Percentiles rank a stretch among this genome's conserved stretches.
phyloP scores from a whole-genome alignment of 1,284 basidiomycete genomes.

The Calocybe gambosa region DNA sequence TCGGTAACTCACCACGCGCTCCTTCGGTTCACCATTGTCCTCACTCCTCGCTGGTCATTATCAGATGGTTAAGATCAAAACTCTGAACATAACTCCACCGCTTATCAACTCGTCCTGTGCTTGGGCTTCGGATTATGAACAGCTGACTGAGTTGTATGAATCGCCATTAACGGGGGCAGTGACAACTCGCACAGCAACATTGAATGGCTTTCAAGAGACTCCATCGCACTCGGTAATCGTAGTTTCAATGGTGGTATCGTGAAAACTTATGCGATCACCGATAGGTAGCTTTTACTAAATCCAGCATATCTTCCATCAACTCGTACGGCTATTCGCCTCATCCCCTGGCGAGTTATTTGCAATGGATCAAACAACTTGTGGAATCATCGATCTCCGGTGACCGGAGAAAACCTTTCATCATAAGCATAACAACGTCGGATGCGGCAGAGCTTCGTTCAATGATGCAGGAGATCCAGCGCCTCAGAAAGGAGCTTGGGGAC shows the following conservation, averaged over 20 bases:
- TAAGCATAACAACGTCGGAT: constrained; percentile 64
- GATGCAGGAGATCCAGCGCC: constrained; percentile 49
- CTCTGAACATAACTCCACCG: constrained; percentile 46
- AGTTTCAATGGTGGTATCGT: not conserved
- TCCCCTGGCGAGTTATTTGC: constrained; percentile 55
- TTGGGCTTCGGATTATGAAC: constrained; percentile 64
- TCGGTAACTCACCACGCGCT: constrained; percentile 4
- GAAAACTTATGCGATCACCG: constrained; percentile 7
- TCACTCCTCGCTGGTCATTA: constrained; percentile 7
- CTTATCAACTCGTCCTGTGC: constrained; percentile 72
- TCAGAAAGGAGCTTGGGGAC: constrained; percentile 42
- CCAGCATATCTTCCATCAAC: constrained; percentile 55
- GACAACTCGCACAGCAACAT: constrained; percentile 68
- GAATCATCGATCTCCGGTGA: constrained; percentile 16
- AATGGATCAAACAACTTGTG: constrained; percentile 49
- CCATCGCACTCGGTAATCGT: constrained; percentile 47
- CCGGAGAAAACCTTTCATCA: constrained; percentile 59
- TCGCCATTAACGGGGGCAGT: constrained; percentile 68
- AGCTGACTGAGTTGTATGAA: constrained; percentile 59
- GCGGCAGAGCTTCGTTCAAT: constrained; percentile 45
- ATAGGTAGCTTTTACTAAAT: constrained; percentile 54
- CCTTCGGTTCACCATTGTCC: constrained; percentile 6
- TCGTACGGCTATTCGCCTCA: constrained; percentile 79
- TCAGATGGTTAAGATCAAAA: constrained; percentile 45
- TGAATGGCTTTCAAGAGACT: constrained; percentile 61